Base-by-base conservation (phyloP, 805 yeast species). In the Blastobotrys mokoenaii region DNA sequence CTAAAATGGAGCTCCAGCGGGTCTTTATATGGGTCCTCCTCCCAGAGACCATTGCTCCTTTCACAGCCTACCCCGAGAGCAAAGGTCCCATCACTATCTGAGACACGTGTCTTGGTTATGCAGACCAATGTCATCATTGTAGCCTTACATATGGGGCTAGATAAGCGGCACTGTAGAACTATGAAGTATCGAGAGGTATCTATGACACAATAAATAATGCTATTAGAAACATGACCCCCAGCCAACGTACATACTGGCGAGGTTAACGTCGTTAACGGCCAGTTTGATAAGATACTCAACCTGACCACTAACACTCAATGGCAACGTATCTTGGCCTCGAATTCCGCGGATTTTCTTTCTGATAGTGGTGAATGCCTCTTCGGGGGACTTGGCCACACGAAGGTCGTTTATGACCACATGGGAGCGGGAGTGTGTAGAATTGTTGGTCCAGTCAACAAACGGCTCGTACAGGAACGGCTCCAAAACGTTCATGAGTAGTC, bases 401-500 rank as follows among this genome's bases (percentile, higher is more conserved):
- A 52, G 44, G n/a, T 56, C 57, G 40, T 56, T 53, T 27, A 55
- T 49, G 10, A 44, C 20, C 3, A 33, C 34, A 3, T 37, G 22
- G 11, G 40, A 37, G 35, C 14, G 22, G 36, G 29, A n/a, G 25
- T 18, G 40, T 49, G 68, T 69, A 52, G 72, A 65, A 52, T 65
- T 67, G 56, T 56, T 55, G 32, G 71, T 73, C 87, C 89, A 83
- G 54, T 85, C 94, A 62, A 86, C 79, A 45, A 87, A 80, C 1
- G 96, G 95, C 63, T 93, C 98, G 60, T 93, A 86, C 49, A 93
- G 69, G 60, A 93, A 86, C 0, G 96, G 84, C 63, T 93, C 97
- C 57, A 94, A 72, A 38, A 87, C 83, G 57, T 89, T 90, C 84
- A 89, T 82, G 53, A 93, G 66, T 15, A 86, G 78, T 7, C 85